Percentiles rank a stretch among this genome's conserved stretches.
Conservation (phyloP, 2,329 filamentous ascomycete species). For the Conoideocrella luteorostrata region DNA sequence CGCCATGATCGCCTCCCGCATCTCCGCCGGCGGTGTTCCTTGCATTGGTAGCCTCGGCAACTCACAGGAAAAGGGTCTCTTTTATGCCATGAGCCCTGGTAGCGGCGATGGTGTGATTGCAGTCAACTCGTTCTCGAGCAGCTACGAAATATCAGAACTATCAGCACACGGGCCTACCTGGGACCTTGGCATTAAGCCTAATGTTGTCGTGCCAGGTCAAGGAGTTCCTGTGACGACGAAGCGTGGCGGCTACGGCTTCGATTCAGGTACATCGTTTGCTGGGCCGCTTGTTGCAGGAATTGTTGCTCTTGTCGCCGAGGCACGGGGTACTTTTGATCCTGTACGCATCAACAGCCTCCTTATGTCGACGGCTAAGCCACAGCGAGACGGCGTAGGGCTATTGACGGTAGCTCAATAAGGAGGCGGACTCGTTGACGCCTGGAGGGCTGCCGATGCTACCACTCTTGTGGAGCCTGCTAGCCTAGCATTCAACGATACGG, state of each 20-base stretch:
- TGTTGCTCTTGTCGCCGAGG: not conserved
- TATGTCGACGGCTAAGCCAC: slow-evolving; percentile 7
- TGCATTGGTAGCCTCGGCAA: slow-evolving; percentile 4
- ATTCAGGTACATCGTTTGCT: not conserved
- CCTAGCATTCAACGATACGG: slow-evolving; percentile 10
- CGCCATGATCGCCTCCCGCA: slow-evolving; percentile 1
- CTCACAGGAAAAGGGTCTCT: not conserved
- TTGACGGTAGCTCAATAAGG: slow-evolving; percentile 8
- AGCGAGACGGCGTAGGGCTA: not conserved
- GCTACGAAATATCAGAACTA: too few relatives aligned
- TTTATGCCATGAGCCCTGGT: too few relatives aligned
- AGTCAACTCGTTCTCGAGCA: too few relatives aligned
- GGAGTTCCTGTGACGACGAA: not conserved
- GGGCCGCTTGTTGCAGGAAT: not conserved
- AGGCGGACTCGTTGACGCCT: slow-evolving; percentile 8
- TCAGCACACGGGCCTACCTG: slow-evolving; percentile 3
- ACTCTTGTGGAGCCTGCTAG: slow-evolving; percentile 7
- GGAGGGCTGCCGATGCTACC: slow-evolving; percentile 7
- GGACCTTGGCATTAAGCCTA: not conserved
- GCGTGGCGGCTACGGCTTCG: not conserved
- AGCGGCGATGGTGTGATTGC: too few relatives aligned
- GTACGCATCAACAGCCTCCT: slow-evolving; percentile 3
- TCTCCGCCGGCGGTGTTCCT: slow-evolving; percentile 3
- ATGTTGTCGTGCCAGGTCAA: not conserved
- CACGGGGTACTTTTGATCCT: slow-evolving; percentile 4